These are phyloP conservation scores for Xylariales sp. DNA, from an alignment of 2,329 filamentous ascomycete species.

Conservation along the genomic window DNA sequence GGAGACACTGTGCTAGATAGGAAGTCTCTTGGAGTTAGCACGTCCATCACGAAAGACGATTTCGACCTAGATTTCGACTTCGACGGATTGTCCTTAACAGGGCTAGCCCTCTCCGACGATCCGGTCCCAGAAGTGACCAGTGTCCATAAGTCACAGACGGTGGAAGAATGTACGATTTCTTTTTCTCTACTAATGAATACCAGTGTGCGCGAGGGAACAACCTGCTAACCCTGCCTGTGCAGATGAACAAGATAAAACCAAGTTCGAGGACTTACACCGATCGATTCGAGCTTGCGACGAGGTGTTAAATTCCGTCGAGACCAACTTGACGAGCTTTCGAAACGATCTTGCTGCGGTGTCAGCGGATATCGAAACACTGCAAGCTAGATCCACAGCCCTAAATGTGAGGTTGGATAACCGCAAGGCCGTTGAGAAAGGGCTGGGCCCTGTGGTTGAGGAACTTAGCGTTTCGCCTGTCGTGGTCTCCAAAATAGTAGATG, in stretches of 20 bases:
- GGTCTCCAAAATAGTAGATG: slow-evolving; percentile 82
- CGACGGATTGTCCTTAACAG: slow-evolving; percentile 68
- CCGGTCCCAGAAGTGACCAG: slow-evolving; percentile 15
- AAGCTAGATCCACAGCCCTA: slow-evolving; percentile 77
- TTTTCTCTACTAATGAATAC: no score
- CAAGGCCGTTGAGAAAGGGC: slow-evolving; percentile 79
- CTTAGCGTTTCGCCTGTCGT: slow-evolving; percentile 81
- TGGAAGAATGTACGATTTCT: slow-evolving; percentile 65
- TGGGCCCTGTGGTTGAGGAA: slow-evolving; percentile 88
- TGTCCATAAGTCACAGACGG: slow-evolving; percentile 53
- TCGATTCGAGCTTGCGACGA: slow-evolving; percentile 91
- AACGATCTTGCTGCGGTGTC: slow-evolving; percentile 90
- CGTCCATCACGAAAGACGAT: slow-evolving; percentile 40
- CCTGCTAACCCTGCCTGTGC: slow-evolving; percentile 5
- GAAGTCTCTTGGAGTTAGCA: not conserved
- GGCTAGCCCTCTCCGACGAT: slow-evolving; percentile 50
- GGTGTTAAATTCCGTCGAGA: slow-evolving; percentile 87
- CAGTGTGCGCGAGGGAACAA: no score
- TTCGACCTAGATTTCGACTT: slow-evolving; percentile 73
- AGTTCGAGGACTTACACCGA: slow-evolving; percentile 84
- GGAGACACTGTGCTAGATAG: slow-evolving; percentile 14
- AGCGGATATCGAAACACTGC: slow-evolving; percentile 89
- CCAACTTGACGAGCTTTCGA: slow-evolving; percentile 87
- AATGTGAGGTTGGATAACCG: slow-evolving; percentile 86
- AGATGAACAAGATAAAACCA: slow-evolving; percentile 78